Conservation (phyloP, 805 yeast genomes). For the Wickerhamomyces silvicola region DNA sequence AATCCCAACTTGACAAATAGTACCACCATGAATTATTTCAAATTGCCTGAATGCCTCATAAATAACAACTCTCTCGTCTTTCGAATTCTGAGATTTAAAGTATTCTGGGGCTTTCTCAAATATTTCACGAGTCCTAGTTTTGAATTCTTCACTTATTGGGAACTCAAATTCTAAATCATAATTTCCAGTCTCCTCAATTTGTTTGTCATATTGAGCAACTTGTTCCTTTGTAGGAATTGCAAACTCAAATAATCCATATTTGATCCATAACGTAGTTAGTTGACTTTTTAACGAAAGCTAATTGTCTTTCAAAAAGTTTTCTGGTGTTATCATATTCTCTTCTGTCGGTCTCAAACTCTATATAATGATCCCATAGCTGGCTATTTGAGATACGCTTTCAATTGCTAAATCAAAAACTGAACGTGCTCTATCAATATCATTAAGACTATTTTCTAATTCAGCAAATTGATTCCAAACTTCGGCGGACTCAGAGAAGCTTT, state of each 20-base stretch:
- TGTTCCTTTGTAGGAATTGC: conserved; percentile 54
- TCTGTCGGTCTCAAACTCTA: conserved; percentile 58
- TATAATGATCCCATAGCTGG: conserved; percentile 32
- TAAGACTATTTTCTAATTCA: conserved; percentile 57
- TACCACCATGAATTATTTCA: conserved; percentile 56
- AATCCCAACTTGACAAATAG: conserved; percentile 29
- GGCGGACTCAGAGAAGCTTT: conserved; percentile 33
- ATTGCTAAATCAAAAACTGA: conserved; percentile 54
- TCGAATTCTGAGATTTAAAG: conserved; percentile 31
- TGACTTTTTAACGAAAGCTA: conserved; percentile 26
- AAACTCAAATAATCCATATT: conserved; percentile 66
- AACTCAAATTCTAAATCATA: conserved; percentile 45
- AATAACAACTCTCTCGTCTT: conserved; percentile 43
- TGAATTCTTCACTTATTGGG: conserved; percentile 44
- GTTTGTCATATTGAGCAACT: conserved; percentile 27
- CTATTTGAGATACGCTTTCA: conserved; percentile 15
- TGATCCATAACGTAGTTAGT: conserved; percentile 48
- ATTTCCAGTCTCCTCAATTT: conserved; percentile 23
- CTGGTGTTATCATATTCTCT: conserved; percentile 54
- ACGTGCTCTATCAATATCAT: conserved; percentile 63
- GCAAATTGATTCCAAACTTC: conserved; percentile 60
- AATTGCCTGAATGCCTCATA: conserved; percentile 59
- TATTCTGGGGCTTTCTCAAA: conserved; percentile 48
- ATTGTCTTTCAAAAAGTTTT: conserved; percentile 34
- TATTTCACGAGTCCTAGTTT: conserved; percentile 42